Evolutionary conservation across 2,329 filamentous ascomycete genomes (phyloP), one percentile per base, ranked within the genome.

Genomic region (Clonostachys sp.): DNA sequence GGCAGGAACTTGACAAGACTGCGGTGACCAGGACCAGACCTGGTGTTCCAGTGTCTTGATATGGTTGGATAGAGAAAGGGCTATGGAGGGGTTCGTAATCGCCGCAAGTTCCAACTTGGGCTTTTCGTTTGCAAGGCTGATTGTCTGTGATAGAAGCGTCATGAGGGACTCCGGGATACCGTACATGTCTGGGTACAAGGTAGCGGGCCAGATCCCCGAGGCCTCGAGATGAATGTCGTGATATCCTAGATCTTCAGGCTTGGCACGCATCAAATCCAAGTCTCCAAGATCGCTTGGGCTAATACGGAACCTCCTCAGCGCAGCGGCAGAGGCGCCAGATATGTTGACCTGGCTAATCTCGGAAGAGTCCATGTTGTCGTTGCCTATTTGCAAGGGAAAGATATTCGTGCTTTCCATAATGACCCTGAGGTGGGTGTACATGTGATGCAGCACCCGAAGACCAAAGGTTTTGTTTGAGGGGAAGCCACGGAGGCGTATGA

Each of bases 381-480:
- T 30, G 24, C 12, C 44, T 45, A 30, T 13, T 6, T 33, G 33
- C 13, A 16, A 16, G 8, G 20, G 13, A 9, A 24, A 35, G 42
- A 43, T 24, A 12, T 48, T 48, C 16, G 43, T 35, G 36, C 70
- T 74, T 52, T 75, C 72, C n/a, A 69, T 60, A 16, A 75, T 66
- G 0, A 75, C 63, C 0, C 73, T 65, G 6, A 72, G 58, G 44
- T 69, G 72, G 0, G 66, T 68, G 49, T 75, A 75, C 56, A 71
- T 72, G 48, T 75, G 71, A 48, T 75, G 73, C 0, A 76, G 54
- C 0, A 75, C 52, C 3, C 72, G 65, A 1, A 65, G 57, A 17
- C 71, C 68, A 14, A 68, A 64, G 2, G 71, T 69, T 38, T 71
- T 72, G 8, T 54, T 57, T 5, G 61, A 62, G 6, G 60, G 57